A percentile compares a stretch with the other conserved stretches of the same genome.
Conservation (phyloP, 106 monocot species). For the Hemerocallis citrina region DNA sequence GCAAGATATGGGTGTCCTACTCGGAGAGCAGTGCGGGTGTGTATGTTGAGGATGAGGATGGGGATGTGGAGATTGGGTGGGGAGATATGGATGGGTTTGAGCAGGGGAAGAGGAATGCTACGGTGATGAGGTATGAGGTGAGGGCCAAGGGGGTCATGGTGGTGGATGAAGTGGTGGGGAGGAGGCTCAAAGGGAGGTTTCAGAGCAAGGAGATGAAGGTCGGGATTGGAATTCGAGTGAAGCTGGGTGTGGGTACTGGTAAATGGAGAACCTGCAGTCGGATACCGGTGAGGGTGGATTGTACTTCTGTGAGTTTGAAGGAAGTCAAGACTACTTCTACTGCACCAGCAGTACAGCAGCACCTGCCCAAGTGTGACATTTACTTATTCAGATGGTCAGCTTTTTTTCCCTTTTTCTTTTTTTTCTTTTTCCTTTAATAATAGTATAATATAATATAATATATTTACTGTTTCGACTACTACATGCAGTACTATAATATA, state of each 20-base stretch:
- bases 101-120: slow-evolving; percentile 35
- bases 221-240: slow-evolving; percentile 28
- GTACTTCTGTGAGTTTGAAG: slow-evolving; percentile 31
- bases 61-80: slow-evolving; percentile 28
- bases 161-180: slow-evolving; percentile 28
- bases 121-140: slow-evolving; percentile 19
- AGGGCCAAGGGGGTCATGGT: slow-evolving; percentile 22
- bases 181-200: slow-evolving; percentile 19
- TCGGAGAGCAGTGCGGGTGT: slow-evolving; percentile 10
- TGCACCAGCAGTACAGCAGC: too few species aligned
- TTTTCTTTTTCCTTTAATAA: too few species aligned
- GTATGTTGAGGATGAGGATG: slow-evolving; percentile 17
- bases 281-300: slow-evolving; percentile 28
- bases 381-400: slow-evolving; percentile 30
- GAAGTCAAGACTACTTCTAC: too few species aligned
- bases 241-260: slow-evolving; percentile 9
- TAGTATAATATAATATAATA: too few species aligned
- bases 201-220: slow-evolving; percentile 24
- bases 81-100: slow-evolving; percentile 20
- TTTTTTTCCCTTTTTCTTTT: too few species aligned
- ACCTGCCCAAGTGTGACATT: slow-evolving; percentile 26
- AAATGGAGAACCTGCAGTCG: slow-evolving; percentile 1
- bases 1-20: slow-evolving; percentile 38
- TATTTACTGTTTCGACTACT: too few species aligned
- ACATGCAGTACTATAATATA: too few species aligned